Conservation (phyloP, 106 monocot genomes). For the Posidonia australis region DNA sequence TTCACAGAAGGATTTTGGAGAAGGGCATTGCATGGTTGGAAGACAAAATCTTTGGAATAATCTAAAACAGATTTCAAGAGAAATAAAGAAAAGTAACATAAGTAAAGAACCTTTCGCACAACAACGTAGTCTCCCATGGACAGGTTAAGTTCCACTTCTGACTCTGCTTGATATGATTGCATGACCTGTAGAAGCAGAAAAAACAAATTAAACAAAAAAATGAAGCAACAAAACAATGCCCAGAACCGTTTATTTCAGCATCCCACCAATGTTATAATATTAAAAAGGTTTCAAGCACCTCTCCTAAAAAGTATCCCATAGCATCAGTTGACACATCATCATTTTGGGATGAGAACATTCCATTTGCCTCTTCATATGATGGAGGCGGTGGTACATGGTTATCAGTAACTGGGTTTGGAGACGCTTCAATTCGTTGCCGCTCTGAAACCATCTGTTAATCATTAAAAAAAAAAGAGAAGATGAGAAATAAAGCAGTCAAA, state of each 20-base stretch:
- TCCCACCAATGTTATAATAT: too few species aligned
- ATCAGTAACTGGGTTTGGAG: constrained; percentile 42
- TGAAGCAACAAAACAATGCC: neutral
- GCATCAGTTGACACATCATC: constrained; percentile 38
- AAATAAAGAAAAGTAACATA: neutral
- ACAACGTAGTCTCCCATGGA: constrained; percentile 68
- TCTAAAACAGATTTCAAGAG: neutral
- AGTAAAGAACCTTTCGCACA: constrained; percentile 54
- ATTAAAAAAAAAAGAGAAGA: neutral
- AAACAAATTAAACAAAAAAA: neutral
- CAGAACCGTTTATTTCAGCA: too few species aligned
- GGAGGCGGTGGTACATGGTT: constrained; percentile 58
- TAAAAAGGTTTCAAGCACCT: constrained; percentile 32
- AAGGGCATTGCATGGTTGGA: too few species aligned
- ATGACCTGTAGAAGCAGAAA: constrained; percentile 33
- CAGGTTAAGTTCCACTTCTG: constrained; percentile 69
- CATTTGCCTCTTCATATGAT: constrained; percentile 85
- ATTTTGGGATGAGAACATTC: constrained; percentile 27
- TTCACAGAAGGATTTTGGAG: too few species aligned
- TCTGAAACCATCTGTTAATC: constrained; percentile 60
- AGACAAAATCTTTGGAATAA: neutral
- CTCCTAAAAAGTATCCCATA: constrained; percentile 77
- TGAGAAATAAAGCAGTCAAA: neutral
- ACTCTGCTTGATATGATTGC: constrained; percentile 68
- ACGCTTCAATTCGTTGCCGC: constrained; percentile 81